These are phyloP conservation scores for Carex pumila DNA, from an alignment of 176 grass and related monocot species.

Conservation along the genomic window DNA sequence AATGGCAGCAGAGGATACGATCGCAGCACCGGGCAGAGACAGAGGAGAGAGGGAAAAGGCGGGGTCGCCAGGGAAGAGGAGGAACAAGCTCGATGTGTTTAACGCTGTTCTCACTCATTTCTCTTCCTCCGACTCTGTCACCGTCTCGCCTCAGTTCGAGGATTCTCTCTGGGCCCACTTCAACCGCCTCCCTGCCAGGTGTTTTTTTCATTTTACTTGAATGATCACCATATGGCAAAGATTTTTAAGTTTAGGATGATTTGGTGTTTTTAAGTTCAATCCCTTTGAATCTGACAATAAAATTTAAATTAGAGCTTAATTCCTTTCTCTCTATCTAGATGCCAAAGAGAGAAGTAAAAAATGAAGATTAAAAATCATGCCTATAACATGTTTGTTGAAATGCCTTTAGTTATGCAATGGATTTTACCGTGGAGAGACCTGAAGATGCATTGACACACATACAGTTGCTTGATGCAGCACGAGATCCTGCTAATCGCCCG, in stretches of 20 bases:
- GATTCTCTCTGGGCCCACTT: slow-evolving; percentile 71
- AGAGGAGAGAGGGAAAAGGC: not conserved
- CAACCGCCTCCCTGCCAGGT: slow-evolving; percentile 74
- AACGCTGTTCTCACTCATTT: slow-evolving; percentile 24
- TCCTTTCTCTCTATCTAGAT: not conserved
- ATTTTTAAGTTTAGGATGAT: not conserved
- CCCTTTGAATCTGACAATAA: not conserved
- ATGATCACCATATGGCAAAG: not conserved
- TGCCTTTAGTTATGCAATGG: slow-evolving; percentile 53
- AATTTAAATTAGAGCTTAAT: not conserved
- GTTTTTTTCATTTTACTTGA: not conserved
- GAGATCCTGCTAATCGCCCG: slow-evolving; percentile 25
- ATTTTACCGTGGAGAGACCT: slow-evolving; percentile 61
- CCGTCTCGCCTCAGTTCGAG: slow-evolving; percentile 43
- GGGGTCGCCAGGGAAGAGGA: slow-evolving; percentile 55
- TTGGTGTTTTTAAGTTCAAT: not conserved
- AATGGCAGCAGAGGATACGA: slow-evolving; percentile 11
- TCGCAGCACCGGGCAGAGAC: slow-evolving; percentile 4
- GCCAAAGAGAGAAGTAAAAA: not conserved
- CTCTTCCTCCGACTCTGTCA: not conserved
- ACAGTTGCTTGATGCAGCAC: slow-evolving; percentile 48
- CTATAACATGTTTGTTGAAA: slow-evolving; percentile 9
- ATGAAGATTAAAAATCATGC: not conserved
- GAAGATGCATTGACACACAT: slow-evolving; percentile 67
- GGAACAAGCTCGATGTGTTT: slow-evolving; percentile 38